Evolutionary conservation across 2,329 filamentous ascomycete genomes (phyloP), one percentile per base, ranked within the genome.

Genomic region (Dactylellina sp.): DNA sequence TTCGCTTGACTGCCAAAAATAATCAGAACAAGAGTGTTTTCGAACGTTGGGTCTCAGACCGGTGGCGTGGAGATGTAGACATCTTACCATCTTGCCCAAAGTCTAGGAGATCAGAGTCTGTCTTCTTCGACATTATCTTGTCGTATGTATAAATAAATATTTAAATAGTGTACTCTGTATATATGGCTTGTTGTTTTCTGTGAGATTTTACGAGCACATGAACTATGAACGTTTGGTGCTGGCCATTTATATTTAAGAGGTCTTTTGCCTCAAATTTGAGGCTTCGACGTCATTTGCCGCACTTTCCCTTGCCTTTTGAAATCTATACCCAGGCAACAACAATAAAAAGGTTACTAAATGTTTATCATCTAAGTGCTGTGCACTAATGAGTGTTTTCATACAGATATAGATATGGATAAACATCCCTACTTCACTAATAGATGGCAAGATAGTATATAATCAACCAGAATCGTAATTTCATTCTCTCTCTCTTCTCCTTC

Each of bases 211-310:
- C n/a, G n/a, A n/a, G n/a, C n/a, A n/a, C n/a, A n/a, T n/a, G n/a
- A n/a, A n/a, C n/a, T n/a, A n/a, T n/a, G n/a, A n/a, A n/a, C n/a
- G n/a, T n/a, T n/a, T n/a, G n/a, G n/a, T n/a, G n/a, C n/a, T n/a
- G 12, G 9, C 3, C 37, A 40, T 40, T 14, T 40, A 40, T 40
- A 40, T 40, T 14, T 14, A 16, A 6, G 5, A 16, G 20, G 2
- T 46, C 9, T 46, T 46, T 32, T 46, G 42, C 42, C 42, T 46
- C 28, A 32, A 32, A 40, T 22, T n/a, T n/a, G n/a, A n/a, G n/a
- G n/a, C 12, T 25, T 47, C 57, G 57, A 71, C 57, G 65, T 71
- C 65, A 71, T 63, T 46, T 71, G 65, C 65, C 57, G 56, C 65
- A 71, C 12, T 20, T 35, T 40, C 12, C 4, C 12, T 16, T 40